These are phyloP conservation scores for Oxalis stricta DNA, from an alignment of 441 rosid species.

Conservation along the genomic window DNA sequence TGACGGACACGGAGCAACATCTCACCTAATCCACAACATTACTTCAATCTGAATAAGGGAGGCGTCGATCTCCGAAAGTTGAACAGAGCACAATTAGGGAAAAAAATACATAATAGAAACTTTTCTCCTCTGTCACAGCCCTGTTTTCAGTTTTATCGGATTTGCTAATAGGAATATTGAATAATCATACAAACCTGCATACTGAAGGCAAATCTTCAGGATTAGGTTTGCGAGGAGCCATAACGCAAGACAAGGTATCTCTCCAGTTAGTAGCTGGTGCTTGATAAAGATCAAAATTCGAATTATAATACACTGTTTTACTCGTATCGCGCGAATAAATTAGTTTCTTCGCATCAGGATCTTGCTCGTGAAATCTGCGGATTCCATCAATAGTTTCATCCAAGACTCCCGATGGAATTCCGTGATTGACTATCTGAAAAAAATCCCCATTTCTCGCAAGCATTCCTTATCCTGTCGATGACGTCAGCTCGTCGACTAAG, in stretches of 20 bases:
- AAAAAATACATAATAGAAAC: too few species aligned
- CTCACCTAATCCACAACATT: too few species aligned
- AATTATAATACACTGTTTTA: constrained; percentile 14
- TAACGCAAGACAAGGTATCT: constrained; percentile 16
- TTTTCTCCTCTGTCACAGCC: too few species aligned
- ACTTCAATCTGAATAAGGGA: too few species aligned
- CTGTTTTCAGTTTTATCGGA: too few species aligned
- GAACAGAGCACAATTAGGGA: too few species aligned
- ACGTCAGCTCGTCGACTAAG: not conserved
- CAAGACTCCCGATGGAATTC: constrained; percentile 19
- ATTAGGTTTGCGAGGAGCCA: constrained; percentile 22
- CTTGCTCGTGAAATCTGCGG: constrained; percentile 24
- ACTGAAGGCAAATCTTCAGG: constrained; percentile 19
- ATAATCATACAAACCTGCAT: constrained; percentile 7
- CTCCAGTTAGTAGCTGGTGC: constrained; percentile 23
- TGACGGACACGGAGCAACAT: too few species aligned
- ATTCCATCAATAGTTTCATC: constrained; percentile 16
- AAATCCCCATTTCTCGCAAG: constrained; percentile 22
- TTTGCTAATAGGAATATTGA: too few species aligned
- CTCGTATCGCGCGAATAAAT: constrained; percentile 16
- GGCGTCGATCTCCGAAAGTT: too few species aligned
- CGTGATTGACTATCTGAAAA: constrained; percentile 33
- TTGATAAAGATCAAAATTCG: constrained; percentile 16
- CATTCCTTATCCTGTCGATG: not conserved
- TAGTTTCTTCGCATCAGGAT: constrained; percentile 17